These are phyloP conservation scores for Rhodotorula diobovata DNA, from an alignment of 768 basidiomycete species.

Conservation along the genomic window DNA sequence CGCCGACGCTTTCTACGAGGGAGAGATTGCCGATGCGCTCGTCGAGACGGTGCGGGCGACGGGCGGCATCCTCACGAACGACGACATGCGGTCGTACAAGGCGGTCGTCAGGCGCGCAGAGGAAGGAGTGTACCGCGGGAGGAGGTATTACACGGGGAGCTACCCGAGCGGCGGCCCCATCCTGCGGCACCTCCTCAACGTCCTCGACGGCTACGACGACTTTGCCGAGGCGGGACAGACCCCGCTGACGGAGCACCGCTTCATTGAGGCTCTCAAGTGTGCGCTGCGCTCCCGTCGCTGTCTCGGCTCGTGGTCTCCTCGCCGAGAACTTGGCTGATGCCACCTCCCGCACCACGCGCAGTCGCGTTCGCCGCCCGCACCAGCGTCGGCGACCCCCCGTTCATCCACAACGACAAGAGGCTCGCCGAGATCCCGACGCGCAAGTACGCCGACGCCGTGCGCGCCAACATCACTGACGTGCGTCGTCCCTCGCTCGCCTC, in stretches of 20 bases:
- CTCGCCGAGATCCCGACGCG: constrained; percentile 40
- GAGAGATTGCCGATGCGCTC: constrained; percentile 69
- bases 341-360: constrained; percentile 20
- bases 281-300: constrained; percentile 39
- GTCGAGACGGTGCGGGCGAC: constrained; percentile 64
- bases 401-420: constrained; percentile 43
- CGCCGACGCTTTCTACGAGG: constrained; percentile 75
- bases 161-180: constrained; percentile 82
- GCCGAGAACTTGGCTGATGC: too few species aligned
- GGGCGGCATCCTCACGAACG: constrained; percentile 73
- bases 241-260: constrained; percentile 67
- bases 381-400: constrained; percentile 72
- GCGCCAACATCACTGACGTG: constrained; percentile 76
- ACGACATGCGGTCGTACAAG: constrained; percentile 67
- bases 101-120: constrained; percentile 69
- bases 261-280: constrained; percentile 83
- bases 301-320: not conserved
- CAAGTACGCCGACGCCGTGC: constrained; percentile 59
- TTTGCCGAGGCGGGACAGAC: constrained; percentile 54
- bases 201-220: constrained; percentile 68
- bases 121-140: constrained; percentile 67
- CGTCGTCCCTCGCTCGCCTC: constrained; percentile 39
- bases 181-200: constrained; percentile 85
- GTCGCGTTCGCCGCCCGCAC: constrained; percentile 72
- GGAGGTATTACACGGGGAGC: constrained; percentile 74